A percentile compares a stretch with the other conserved stretches of the same genome.
Conservation (phyloP, 805 yeast species). For the Kregervanrija fluxuum region DNA sequence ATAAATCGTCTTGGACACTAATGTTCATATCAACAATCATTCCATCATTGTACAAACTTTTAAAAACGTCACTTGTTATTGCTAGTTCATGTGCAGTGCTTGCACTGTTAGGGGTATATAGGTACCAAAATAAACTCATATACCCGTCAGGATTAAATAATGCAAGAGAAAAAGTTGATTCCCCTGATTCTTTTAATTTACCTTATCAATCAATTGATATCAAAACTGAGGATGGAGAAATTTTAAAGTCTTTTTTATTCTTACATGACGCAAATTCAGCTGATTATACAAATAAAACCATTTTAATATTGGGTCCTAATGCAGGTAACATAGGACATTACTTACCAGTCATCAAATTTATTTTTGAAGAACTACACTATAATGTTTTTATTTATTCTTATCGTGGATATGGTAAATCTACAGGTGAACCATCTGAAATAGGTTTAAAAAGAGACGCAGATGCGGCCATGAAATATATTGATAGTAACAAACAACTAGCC, state of each 20-base stretch:
- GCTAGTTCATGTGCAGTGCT: constrained; percentile 31
- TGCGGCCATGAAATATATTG: constrained; percentile 55
- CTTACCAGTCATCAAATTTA: constrained; percentile 68
- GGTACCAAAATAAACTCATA: constrained; percentile 44
- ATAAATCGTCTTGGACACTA: too few species aligned
- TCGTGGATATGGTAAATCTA: constrained; percentile 82
- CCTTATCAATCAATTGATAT: constrained; percentile 55
- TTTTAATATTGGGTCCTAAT: constrained; percentile 78
- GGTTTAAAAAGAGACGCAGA: constrained; percentile 84
- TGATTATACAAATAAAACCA: constrained; percentile 51
- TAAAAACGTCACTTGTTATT: too few species aligned
- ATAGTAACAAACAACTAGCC: constrained; percentile 43
- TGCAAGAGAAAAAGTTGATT: constrained; percentile 64
- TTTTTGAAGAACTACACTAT: constrained; percentile 54
- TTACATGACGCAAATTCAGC: constrained; percentile 37
- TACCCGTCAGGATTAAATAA: constrained; percentile 79
- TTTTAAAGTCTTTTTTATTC: constrained; percentile 57
- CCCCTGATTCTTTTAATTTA: constrained; percentile 66
- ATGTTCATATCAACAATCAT: too few species aligned
- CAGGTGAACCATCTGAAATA: constrained; percentile 66
- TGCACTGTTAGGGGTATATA: constrained; percentile 47
- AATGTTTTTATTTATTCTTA: constrained; percentile 84
- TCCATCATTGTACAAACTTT: too few species aligned
- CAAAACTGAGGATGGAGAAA: constrained; percentile 63
- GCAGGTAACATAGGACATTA: constrained; percentile 95